Evolutionary conservation across 2,329 filamentous ascomycete species (phyloP).

Genomic region (Colletotrichum sidae): DNA sequence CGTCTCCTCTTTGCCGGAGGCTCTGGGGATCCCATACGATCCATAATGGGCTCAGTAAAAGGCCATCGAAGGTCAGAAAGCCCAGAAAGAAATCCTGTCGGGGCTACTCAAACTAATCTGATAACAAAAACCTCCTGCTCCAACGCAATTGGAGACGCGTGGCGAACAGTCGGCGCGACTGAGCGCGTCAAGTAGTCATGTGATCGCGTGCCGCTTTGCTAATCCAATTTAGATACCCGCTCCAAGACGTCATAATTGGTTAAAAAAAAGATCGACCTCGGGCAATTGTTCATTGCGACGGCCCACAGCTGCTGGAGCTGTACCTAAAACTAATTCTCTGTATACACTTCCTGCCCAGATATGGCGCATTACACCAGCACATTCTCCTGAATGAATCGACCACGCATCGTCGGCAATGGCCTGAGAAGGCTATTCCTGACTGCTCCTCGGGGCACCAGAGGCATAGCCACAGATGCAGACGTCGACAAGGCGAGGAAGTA

Average conservation of each 20-base stretch:
- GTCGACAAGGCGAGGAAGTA: conserved; percentile 65
- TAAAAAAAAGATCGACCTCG: conserved; percentile 18
- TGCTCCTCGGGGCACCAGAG: conserved; percentile 36
- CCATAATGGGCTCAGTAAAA: conserved; percentile 48
- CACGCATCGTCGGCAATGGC: conserved; percentile 50
- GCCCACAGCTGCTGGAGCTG: conserved; percentile 19
- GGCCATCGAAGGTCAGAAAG: background rate
- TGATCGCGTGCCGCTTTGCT: conserved; percentile 48
- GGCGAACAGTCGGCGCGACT: conserved; percentile 45
- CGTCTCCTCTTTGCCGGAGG: conserved; percentile 60
- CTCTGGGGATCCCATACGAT: conserved; percentile 51
- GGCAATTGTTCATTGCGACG: conserved; percentile 8
- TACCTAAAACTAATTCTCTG: conserved; percentile 10
- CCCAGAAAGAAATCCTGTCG: background rate
- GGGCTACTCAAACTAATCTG: background rate
- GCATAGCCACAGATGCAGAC: conserved; percentile 62
- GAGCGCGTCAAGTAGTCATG: conserved; percentile 53
- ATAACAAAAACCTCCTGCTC: background rate
- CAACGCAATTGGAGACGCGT: conserved; percentile 51
- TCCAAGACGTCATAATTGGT: conserved; percentile 32
- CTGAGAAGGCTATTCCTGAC: conserved; percentile 49
- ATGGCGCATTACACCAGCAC: conserved; percentile 38
- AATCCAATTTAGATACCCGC: conserved; percentile 26
- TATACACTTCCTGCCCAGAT: conserved; percentile 9
- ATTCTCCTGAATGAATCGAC: conserved; percentile 52